Conservation (phyloP, 1,284 basidiomycete species). For the Ustilago tritici region DNA sequence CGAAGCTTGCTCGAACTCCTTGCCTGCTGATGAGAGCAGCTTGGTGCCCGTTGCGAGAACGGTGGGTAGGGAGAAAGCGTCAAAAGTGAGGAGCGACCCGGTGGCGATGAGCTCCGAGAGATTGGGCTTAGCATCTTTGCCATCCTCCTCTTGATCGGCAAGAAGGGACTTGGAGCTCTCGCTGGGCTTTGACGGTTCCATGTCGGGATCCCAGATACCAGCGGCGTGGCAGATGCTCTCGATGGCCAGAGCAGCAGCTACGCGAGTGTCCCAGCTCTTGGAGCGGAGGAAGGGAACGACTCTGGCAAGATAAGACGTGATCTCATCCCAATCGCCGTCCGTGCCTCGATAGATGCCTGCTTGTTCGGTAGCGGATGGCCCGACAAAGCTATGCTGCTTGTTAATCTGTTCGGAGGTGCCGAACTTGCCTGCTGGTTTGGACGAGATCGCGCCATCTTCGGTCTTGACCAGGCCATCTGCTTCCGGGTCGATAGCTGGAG, state of each 20-base stretch:
- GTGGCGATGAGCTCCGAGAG: constrained; percentile 25
- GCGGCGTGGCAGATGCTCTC: constrained; percentile 86
- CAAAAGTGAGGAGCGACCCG: constrained; percentile 57
- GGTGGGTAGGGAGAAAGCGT: constrained; percentile 76
- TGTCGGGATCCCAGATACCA: constrained; percentile 77
- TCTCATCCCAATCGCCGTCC: constrained; percentile 80
- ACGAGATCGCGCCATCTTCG: constrained; percentile 20
- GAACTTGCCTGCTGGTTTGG: constrained; percentile 30
- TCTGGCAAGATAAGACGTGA: constrained; percentile 71
- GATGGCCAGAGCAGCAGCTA: constrained; percentile 84
- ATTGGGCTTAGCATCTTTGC: constrained; percentile 35
- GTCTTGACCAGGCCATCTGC: constrained; percentile 44
- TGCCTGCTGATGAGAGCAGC: constrained; percentile 86
- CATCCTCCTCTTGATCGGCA: constrained; percentile 20
- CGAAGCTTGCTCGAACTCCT: constrained; percentile 76
- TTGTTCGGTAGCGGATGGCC: constrained; percentile 30
- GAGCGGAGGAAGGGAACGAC: constrained; percentile 89
- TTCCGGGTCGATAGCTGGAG: constrained; percentile 35
- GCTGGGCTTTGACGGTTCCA: constrained; percentile 40
- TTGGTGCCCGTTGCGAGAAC: constrained; percentile 81
- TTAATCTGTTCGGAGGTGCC: constrained; percentile 48
- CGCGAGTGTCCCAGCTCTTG: constrained; percentile 85
- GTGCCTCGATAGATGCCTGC: constrained; percentile 62
- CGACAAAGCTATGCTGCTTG: constrained; percentile 42
- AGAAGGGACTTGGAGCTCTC: constrained; percentile 42